phyloP scores from a whole-genome alignment of 345 rosid species.

The Hevea brasiliensis region DNA sequence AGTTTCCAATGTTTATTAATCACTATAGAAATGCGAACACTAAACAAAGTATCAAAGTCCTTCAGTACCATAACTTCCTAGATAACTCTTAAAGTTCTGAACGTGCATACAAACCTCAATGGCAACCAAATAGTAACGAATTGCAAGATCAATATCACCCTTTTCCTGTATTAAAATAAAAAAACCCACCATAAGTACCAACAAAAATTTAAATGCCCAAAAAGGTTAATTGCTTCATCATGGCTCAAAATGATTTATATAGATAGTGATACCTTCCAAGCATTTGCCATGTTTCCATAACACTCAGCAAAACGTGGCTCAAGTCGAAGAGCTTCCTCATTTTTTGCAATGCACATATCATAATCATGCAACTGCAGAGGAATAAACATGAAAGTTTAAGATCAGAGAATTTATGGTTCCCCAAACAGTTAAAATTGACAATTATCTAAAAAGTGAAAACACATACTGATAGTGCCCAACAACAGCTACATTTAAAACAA shows the following conservation, averaged over 20 bases:
- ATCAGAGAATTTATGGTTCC: neutral
- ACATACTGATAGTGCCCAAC: neutral
- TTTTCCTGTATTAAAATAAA: conserved; percentile 61
- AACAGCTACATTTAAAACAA: neutral
- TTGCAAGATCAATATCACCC: conserved; percentile 87
- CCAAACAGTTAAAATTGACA: neutral
- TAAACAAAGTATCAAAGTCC: neutral
- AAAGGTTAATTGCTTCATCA: neutral
- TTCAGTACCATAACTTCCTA: neutral
- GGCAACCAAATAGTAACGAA: conserved; percentile 85
- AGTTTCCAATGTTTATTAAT: too few species aligned
- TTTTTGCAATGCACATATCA: conserved; percentile 93
- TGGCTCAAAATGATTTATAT: neutral
- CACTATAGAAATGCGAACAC: neutral
- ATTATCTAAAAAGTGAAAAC: neutral
- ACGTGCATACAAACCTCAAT: conserved; percentile 72
- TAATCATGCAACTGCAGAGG: conserved; percentile 73
- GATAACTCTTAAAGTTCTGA: neutral
- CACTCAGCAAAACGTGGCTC: conserved; percentile 98
- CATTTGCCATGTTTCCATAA: conserved; percentile 99
- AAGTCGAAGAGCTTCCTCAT: conserved; percentile 91
- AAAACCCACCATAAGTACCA: neutral
- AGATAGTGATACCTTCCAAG: conserved; percentile 73
- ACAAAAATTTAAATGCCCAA: neutral
- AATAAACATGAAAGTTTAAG: neutral